Evolutionary conservation across 2,329 filamentous ascomycete species (phyloP).

Genomic region (Colletotrichum melonis): DNA sequence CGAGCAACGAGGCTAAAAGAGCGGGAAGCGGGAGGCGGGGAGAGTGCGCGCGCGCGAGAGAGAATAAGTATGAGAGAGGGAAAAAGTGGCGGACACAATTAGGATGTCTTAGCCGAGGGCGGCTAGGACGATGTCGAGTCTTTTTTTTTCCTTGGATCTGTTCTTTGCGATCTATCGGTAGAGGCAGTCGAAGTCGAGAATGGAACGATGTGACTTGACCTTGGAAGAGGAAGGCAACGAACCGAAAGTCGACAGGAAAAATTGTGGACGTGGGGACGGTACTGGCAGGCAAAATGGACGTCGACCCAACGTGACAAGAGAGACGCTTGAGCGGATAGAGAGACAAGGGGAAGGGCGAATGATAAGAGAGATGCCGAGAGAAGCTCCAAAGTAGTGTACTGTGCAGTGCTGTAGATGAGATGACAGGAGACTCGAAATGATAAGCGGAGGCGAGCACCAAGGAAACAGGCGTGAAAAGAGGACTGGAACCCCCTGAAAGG

Average conservation of each 20-base stretch:
- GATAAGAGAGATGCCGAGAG: constrained; percentile 35
- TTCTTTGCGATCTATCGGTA: constrained; percentile 14
- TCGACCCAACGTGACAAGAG: constrained; percentile 35
- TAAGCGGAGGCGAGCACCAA: constrained; percentile 34
- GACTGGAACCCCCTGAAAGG: constrained; percentile 36
- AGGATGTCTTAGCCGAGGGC: constrained; percentile 5
- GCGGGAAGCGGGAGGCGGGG: not conserved
- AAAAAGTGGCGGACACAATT: constrained; percentile 8
- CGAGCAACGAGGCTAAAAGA: constrained; percentile 18
- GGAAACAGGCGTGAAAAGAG: constrained; percentile 38
- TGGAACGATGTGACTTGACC: constrained; percentile 23
- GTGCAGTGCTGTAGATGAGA: constrained; percentile 21
- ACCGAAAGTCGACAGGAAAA: constrained; percentile 33
- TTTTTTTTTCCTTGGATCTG: constrained; percentile 2
- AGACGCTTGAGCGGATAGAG: constrained; percentile 34
- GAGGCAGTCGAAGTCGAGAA: not conserved
- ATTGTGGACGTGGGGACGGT: constrained; percentile 35
- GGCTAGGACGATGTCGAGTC: constrained; percentile 19
- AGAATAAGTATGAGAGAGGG: not conserved
- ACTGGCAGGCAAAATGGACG: constrained; percentile 34
- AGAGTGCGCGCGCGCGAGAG: not conserved
- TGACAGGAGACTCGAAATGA: constrained; percentile 31
- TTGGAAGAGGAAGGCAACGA: constrained; percentile 22
- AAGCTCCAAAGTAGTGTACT: constrained; percentile 33
- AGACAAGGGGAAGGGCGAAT: constrained; percentile 35